Base-by-base conservation (phyloP, 2,329 filamentous ascomycete genomes). In the Hypomyces perniciosus region DNA sequence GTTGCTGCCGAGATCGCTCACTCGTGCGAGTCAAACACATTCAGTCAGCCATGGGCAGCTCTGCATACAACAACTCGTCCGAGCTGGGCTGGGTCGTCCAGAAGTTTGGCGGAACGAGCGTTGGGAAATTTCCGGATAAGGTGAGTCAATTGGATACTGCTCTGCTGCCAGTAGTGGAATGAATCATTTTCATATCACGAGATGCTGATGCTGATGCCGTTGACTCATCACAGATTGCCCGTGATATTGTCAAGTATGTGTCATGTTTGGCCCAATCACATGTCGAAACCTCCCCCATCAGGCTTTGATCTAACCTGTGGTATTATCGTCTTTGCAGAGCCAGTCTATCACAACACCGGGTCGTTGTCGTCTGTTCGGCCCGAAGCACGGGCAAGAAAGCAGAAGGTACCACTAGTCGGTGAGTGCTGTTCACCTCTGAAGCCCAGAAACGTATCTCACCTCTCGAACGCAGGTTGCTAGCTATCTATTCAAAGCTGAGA, bases 311-410 rank as follows among this genome's bases (percentile, higher is more conserved):
- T 38, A 46, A 27, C 28, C n/a, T 9, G 10, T 27, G 10, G 13
- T 44, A 43, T 41, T 29, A 44, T 35, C 30, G 13, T 1, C 30
- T 6, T 8, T 6, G 20, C 49, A 72, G 69, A 57, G 59, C 69
- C 56, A 70, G 76, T 65, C 71, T 95, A 50, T 74, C 74, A 49
- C 74, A 81, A 51, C 84, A 90, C 65, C 85, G 85, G 68, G 84
- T 96, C 57, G 91, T 90, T 51, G 86, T 99, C 51, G 92, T 99
- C 52, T 99, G 93, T 72, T 99, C 93, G 54, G 93, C 93, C 39
- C 80, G 93, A 66, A 96, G 90, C 72, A 93, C 88, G 54, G 91
- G 90, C 56, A 95, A 92, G 67, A 99, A 99, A 74, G 82, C 85
- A 49, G 90, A 95, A 61, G 93, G 93, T 55, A 99, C 93, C 53